These are phyloP conservation scores for Terana coerulea DNA, from an alignment of 768 basidiomycete species.

Conservation along the genomic window DNA sequence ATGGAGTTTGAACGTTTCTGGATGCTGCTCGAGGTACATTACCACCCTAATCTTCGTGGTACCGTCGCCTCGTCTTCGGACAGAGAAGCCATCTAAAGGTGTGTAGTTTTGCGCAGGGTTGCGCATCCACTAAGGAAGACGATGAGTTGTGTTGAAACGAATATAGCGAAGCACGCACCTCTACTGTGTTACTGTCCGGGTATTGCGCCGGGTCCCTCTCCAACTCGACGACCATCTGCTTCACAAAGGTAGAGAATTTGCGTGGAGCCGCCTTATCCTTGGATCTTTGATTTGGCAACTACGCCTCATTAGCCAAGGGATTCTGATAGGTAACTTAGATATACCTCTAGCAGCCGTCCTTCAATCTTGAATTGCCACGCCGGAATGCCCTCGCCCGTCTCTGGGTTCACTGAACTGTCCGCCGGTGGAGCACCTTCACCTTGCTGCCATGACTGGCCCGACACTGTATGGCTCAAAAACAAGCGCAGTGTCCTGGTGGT, in stretches of 20 bases:
- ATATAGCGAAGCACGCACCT: conserved; percentile 46
- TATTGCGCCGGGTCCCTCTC: conserved; percentile 81
- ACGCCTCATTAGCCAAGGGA: neutral
- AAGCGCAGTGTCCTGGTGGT: conserved; percentile 79
- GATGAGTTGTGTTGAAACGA: neutral
- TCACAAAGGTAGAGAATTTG: conserved; percentile 85
- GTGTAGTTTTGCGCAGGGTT: conserved; percentile 44
- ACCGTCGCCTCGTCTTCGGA: conserved; percentile 76
- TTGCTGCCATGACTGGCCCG: conserved; percentile 82
- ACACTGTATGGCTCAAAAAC: conserved; percentile 85
- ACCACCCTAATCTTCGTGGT: conserved; percentile 77
- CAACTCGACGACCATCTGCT: conserved; percentile 80
- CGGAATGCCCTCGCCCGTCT: conserved; percentile 86
- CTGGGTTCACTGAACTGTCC: conserved; percentile 51
- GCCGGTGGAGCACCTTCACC: conserved; percentile 29
- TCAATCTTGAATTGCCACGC: conserved; percentile 89
- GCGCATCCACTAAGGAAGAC: conserved; percentile 55
- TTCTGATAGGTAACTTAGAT: conserved; percentile 21
- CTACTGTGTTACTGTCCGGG: conserved; percentile 84
- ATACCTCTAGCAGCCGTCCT: conserved; percentile 78
- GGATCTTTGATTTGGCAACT: conserved; percentile 60
- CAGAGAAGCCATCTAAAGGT: conserved; percentile 80
- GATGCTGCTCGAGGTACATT: conserved; percentile 82
- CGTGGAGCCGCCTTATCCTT: conserved; percentile 60
- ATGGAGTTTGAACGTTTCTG: conserved; percentile 79